Evolutionary conservation across 2,329 filamentous ascomycete species (phyloP), one percentile per base, ranked within the genome.

Genomic region (Aspergillus japonicus): DNA sequence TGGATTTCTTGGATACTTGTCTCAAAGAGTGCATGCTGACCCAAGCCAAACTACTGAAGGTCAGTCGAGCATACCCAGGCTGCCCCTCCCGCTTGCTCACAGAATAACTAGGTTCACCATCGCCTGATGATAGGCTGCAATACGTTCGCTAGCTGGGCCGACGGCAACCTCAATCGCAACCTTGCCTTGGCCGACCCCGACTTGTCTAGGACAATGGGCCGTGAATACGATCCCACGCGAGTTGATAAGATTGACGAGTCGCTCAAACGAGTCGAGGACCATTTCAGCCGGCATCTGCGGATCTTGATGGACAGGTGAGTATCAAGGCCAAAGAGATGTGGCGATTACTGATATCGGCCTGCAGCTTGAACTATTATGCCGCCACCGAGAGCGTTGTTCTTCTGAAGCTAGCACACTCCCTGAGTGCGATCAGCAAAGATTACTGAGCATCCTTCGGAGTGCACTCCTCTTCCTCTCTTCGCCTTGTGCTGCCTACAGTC

Each of bases 1-100:
- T 99, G 61, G 95, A 98, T 77, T 99, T 99, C 75, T 80, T 99
- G 51, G 95, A 97, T 69, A 98, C 95, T 4, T 99, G 95, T 74
- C 82, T 99, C 69, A 99, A 98, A 78, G 95, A 98, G 78, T 98
- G 95, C 80, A 98, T 98, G 92, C 83, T 99, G 65, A 99, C 95
- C 21, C 97, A 99, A 75, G 92, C 91, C 72, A 97, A 96, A 79
- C 83, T 99, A 6, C 80, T 99, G 5, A 89, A 92, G 77, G 94
- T 96, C 83, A 65, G 82, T 76, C 11, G 10, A 29, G 10, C 24
- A 23, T 19, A 12, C 19, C 2, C 47, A 21, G 35, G n/a, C 26
- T 29, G n/a, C 2, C 6, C 6, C 24, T 21, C 33, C 1, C 24
- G 16, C 24, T n/a, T 31, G 35, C 47, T 50, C 50, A 57, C 57